These are phyloP conservation scores for Pseudocercospora cruenta DNA, from an alignment of 2,329 filamentous ascomycete genomes.

Conservation along the genomic window DNA sequence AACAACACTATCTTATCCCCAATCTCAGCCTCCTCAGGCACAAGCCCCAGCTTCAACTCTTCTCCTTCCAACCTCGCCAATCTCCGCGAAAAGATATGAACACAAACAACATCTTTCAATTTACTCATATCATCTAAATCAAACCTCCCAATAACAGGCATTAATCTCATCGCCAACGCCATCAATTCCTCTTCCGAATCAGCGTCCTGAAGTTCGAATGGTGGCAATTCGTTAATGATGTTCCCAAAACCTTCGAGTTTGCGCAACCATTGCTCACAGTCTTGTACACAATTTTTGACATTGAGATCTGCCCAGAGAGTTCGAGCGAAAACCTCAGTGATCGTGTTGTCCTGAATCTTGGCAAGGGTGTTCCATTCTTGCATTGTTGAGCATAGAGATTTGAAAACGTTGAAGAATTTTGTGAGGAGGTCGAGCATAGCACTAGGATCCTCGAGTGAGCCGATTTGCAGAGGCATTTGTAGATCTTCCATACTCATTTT, in stretches of 20 bases:
- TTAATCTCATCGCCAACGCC: neutral
- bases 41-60: neutral
- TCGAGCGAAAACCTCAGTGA: neutral
- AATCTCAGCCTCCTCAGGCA: neutral
- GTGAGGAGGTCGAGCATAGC: neutral
- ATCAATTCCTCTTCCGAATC: neutral
- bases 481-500: neutral
- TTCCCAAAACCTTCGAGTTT: neutral
- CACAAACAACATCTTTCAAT: neutral
- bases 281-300: neutral
- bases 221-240: neutral
- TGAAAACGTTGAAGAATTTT: neutral
- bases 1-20: neutral
- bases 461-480: neutral
- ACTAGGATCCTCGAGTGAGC: neutral
- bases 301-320: slow-evolving; percentile 3
- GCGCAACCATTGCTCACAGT: neutral
- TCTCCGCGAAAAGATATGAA: slow-evolving; percentile 10
- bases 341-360: neutral
- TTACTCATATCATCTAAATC: slow-evolving; percentile 6
- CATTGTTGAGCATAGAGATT: neutral
- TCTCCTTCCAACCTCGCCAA: slow-evolving; percentile 1
- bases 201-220: neutral
- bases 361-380: neutral
- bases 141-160: neutral